phyloP scores from a whole-genome alignment of 345 rosid species.

The Theobroma cacao region DNA sequence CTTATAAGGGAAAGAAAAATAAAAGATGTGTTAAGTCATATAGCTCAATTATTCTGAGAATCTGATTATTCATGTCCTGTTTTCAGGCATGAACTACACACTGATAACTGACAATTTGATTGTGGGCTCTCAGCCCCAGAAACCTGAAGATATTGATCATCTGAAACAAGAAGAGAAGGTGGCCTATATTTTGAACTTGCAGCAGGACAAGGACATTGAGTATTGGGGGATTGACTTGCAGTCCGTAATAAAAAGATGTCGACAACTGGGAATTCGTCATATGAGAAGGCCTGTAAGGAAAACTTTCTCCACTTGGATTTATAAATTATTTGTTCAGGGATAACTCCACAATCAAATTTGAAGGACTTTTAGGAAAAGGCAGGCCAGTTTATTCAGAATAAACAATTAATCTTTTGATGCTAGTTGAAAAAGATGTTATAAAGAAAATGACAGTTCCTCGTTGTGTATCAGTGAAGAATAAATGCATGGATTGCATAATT shows the following conservation, averaged over 20 bases:
- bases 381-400: not conserved
- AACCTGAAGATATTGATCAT: slow-evolving; percentile 77
- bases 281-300: slow-evolving; percentile 86
- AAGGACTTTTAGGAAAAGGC: not conserved
- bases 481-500: not conserved
- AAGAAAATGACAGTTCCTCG: not conserved
- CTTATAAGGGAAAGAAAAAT: too few relatives aligned
- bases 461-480: not conserved
- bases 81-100: slow-evolving; percentile 88
- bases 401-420: too few relatives aligned
- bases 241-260: slow-evolving; percentile 51
- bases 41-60: slow-evolving; percentile 2
- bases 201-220: slow-evolving; percentile 83
- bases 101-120: slow-evolving; percentile 69
- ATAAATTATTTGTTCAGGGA: not conserved
- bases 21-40: not conserved
- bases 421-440: not conserved
- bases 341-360: not conserved
- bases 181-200: slow-evolving; percentile 86
- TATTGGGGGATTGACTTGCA: slow-evolving; percentile 75
- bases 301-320: not conserved
- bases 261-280: slow-evolving; percentile 61
- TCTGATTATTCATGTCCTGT: slow-evolving; percentile 20
- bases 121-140: slow-evolving; percentile 94
- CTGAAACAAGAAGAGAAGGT: slow-evolving; percentile 68